Evolutionary conservation across 2,329 filamentous ascomycete genomes (phyloP).

Genomic region (Claviceps sp.): DNA sequence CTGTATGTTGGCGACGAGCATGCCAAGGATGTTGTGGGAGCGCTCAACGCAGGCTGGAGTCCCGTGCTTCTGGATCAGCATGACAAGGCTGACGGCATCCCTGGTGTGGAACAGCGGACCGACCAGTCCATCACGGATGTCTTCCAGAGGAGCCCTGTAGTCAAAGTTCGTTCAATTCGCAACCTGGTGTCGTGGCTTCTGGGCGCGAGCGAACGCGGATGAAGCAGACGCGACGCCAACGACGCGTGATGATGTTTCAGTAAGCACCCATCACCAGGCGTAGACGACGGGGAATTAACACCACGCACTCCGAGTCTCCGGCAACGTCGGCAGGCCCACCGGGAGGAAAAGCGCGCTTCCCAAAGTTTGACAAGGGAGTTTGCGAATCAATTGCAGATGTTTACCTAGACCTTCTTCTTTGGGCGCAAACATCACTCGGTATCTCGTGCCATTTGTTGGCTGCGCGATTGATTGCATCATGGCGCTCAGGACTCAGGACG

Average conservation of each 20-base stretch:
- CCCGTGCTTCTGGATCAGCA: conserved; percentile 11
- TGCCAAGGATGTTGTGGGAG: conserved; percentile 35
- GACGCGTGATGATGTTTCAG: no score
- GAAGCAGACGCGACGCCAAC: neutral
- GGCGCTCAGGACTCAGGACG: neutral
- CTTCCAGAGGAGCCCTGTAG: conserved; percentile 5
- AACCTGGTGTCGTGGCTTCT: conserved; percentile 7
- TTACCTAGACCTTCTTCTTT: no score
- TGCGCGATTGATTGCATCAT: neutral
- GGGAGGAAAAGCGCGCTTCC: no score
- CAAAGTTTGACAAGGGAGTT: no score
- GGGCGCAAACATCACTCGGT: no score
- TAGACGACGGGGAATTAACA: no score
- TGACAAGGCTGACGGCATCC: conserved; percentile 1
- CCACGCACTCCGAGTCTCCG: no score
- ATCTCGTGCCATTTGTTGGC: no score
- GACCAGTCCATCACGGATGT: conserved; percentile 4
- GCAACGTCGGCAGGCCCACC: no score
- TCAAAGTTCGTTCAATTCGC: conserved; percentile 9
- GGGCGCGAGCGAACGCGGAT: neutral
- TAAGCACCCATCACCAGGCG: no score
- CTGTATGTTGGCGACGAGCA: conserved; percentile 42
- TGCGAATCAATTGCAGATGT: no score
- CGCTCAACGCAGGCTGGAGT: conserved; percentile 17
- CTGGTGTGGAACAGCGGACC: conserved; percentile 6